These are phyloP conservation scores for Saturnispora sekii DNA, from an alignment of 805 yeast genomes.

Conservation along the genomic window DNA sequence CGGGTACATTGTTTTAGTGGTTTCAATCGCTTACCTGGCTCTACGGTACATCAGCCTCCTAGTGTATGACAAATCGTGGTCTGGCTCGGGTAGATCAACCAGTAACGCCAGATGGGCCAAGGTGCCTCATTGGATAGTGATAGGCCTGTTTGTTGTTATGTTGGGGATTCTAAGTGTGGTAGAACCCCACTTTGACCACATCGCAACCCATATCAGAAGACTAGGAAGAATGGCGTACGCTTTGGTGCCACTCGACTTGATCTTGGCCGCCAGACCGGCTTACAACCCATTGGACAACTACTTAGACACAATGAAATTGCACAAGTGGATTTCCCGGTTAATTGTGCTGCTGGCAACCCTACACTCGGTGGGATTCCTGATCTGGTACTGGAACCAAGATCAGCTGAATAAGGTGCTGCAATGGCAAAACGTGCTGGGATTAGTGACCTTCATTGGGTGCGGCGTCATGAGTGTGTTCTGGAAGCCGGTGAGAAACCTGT, in stretches of 20 bases:
- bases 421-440: conserved; percentile 42
- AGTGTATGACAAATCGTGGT: conserved; percentile 29
- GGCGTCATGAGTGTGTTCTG: conserved; percentile 33
- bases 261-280: conserved; percentile 48
- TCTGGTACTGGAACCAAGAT: conserved; percentile 32
- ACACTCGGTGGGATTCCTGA: conserved; percentile 46
- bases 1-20: conserved; percentile 42
- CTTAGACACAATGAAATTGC: conserved; percentile 45
- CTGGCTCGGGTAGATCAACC: conserved; percentile 30
- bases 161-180: conserved; percentile 18
- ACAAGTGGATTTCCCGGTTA: conserved; percentile 63
- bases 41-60: conserved; percentile 19
- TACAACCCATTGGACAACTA: conserved; percentile 40
- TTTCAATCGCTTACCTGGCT: conserved; percentile 33
- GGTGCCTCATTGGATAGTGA: neutral
- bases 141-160: neutral
- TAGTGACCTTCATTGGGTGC: conserved; percentile 31
- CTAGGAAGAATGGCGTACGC: conserved; percentile 53
- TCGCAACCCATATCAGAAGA: conserved; percentile 38
- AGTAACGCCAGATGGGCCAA: conserved; percentile 10
- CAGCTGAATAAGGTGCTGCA: conserved; percentile 30
- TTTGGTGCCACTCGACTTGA: conserved; percentile 47
- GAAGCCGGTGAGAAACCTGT: conserved; percentile 36
- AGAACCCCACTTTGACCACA: conserved; percentile 26
- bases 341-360: conserved; percentile 34